Conservation (phyloP, 257 asterid genomes). For the Nicotiana undulata region DNA sequence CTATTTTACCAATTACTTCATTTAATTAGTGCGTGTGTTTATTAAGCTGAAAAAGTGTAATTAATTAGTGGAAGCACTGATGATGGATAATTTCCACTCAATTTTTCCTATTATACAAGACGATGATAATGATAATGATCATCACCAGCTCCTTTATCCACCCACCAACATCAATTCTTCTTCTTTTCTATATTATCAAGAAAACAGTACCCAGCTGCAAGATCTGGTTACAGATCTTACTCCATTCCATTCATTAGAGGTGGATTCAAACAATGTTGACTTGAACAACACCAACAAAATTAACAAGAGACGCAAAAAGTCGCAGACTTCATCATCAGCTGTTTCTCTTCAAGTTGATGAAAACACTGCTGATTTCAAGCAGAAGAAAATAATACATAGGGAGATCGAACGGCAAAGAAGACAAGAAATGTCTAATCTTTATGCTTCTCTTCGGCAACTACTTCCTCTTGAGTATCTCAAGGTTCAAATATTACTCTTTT, state of each 20-base stretch:
- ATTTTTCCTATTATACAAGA: not conserved
- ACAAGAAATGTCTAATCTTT: conserved; percentile 50
- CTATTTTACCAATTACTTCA: too few relatives aligned
- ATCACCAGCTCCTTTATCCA: not conserved
- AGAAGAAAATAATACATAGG: conserved; percentile 31
- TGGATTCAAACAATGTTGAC: not conserved
- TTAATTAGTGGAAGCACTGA: not conserved
- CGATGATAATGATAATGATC: not conserved
- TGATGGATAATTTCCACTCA: conserved; percentile 12
- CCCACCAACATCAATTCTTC: not conserved
- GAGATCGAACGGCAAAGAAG: conserved; percentile 49
- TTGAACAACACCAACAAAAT: not conserved
- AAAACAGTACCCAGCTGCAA: not conserved
- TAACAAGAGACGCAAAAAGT: not conserved
- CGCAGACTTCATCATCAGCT: not conserved
- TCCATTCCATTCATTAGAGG: not conserved
- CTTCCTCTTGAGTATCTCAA: conserved; percentile 48
- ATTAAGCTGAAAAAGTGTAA: too few relatives aligned
- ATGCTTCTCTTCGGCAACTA: conserved; percentile 38
- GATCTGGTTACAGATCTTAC: not conserved
- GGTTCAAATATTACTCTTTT: conserved; percentile 20
- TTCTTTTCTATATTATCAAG: not conserved
- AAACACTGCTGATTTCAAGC: not conserved
- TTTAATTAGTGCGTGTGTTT: too few relatives aligned
- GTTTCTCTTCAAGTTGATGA: not conserved